Evolutionary conservation across 805 yeast genomes (phyloP), one percentile per base, ranked within the genome.

Genomic region (Hermanozyma aechmeae): DNA sequence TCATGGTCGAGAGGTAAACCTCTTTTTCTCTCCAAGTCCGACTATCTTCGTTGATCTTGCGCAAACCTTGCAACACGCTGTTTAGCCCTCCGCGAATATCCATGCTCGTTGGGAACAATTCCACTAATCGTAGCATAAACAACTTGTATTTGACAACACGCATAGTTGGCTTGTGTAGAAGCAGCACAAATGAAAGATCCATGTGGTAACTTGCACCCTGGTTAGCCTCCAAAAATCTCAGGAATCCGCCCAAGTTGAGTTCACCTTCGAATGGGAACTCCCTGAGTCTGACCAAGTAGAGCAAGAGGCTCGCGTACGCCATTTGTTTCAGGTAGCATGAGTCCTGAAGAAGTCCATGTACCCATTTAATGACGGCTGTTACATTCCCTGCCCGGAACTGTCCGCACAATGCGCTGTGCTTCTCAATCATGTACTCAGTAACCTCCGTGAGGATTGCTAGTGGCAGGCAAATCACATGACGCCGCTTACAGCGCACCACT

Each of bases 101-200:
- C 21, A 8, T 18, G n/a, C n/a, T n/a, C n/a, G n/a, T n/a, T n/a
- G n/a, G n/a, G 21, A 11, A 18, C 10, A 29, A 15, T 12, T 28
- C 30, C 6, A 29, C 31, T 7, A 38, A 27, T 3, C 34, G 24
- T 9, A 23, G 17, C n/a, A 38, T 29, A 18, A 38, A 36, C 15
- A 38, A 27, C 17, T 26, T 25, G 34, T 38, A 38, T 33, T 38
- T 35, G 17, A 34, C 40, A n/a, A 39, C 29, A 4, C 41, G 29
- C 8, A 35, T 37, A 30, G 37, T 26, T 18, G 43, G 41, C 16
- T 32, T 34, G 22, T 34, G 41, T 15, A 39, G 22, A 13, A 39
- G 37, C 39, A 35, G 38, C 21, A 14, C n/a, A 16, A 39, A 18
- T 15, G 41, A 37, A 9, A 34, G 18, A 23, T 39, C 43, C 39